Base-by-base conservation (phyloP, 176 grass and related monocot genomes). In the Otatea glauca region DNA sequence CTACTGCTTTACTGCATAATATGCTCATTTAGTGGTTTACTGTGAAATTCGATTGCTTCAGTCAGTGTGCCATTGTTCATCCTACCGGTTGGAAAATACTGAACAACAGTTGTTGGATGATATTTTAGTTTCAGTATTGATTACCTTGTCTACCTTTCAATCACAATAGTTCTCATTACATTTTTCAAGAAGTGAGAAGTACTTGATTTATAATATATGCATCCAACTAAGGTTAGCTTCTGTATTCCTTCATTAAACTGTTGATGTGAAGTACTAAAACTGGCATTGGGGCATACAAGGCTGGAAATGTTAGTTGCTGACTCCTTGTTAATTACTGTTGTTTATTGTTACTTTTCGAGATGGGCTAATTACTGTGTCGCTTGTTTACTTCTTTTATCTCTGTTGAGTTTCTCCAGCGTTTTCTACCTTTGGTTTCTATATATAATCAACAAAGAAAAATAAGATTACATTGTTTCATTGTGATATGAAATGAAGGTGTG, bases 1-100 rank as follows among this genome's bases (percentile, higher is more conserved):
- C 41, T 41, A 34, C 34, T 34, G 34, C 34, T 34, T 0, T 41
- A 41, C 6, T 41, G 23, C 48, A 34, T 74, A 27, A 11, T 77
- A 45, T 0, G 51, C 21, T 59, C 47, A 55, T 24, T 67, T 44
- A 18, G 3, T 68, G 43, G 11, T 20, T 56, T 10, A 34, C 17
- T 56, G n/a, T 59, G 39, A 45, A 70, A 18, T 48, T 63, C 25
- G 27, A 69, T 72, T 88, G 45, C 37, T 44, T 65, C 35, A 37
- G 5, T 80, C 29, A 62, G n/a, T 25, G 13, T 5, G 7, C 21
- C 51, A 18, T 20, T n/a, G 18, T 55, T 65, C 18, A 15, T 29
- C 64, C 10, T 38, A 35, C 16, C 9, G n/a, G n/a, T 18, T 68
- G 25, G 35, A 27, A 72, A 50, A 18, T 15, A 49, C 38, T 72